A percentile compares a stretch with the other conserved stretches of the same genome.
Conservation (phyloP, 2,329 filamentous ascomycete species). For the Keithomyces neogunnii region DNA sequence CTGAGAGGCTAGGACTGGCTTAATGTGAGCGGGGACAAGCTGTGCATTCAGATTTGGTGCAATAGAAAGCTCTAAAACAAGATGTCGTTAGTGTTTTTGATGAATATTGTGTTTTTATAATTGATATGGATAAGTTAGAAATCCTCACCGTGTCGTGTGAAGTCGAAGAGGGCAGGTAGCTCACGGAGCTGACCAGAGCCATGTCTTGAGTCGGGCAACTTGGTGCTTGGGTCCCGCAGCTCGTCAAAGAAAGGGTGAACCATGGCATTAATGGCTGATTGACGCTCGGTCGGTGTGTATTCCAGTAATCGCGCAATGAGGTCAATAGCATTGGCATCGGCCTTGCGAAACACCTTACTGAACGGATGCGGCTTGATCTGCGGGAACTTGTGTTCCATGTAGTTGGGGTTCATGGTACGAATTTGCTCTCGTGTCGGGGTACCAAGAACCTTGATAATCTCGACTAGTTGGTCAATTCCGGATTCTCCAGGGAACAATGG, state of each 20-base stretch:
- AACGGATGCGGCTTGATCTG: conserved; percentile 99
- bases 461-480: conserved; percentile 94
- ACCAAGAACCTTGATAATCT: conserved; percentile 98
- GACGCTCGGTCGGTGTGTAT: conserved; percentile 93
- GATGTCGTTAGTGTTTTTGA: too few species aligned
- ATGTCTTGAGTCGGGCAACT: conserved; percentile 89
- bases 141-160: conserved; percentile 78
- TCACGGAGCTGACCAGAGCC: conserved; percentile 72
- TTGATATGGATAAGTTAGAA: too few species aligned
- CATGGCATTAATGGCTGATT: conserved; percentile 93
- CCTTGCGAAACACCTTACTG: conserved; percentile 98
- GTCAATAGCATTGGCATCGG: conserved; percentile 85
- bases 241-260: conserved; percentile 98
- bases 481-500: conserved; percentile 97
- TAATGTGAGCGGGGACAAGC: conserved; percentile 78
- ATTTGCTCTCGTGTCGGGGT: conserved; percentile 97
- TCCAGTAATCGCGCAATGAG: conserved; percentile 89
- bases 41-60: conserved; percentile 77
- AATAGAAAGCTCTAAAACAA: conserved; percentile 79
- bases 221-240: conserved; percentile 81
- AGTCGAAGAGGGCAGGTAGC: conserved; percentile 83
- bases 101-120: too few species aligned
- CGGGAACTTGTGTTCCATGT: conserved; percentile 99
- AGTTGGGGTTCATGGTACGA: conserved; percentile 99
- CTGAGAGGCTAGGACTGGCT: conserved; percentile 61